Evolutionary conservation across 305 asterid genomes (phyloP).

Genomic region (Fraxinus floribunda): DNA sequence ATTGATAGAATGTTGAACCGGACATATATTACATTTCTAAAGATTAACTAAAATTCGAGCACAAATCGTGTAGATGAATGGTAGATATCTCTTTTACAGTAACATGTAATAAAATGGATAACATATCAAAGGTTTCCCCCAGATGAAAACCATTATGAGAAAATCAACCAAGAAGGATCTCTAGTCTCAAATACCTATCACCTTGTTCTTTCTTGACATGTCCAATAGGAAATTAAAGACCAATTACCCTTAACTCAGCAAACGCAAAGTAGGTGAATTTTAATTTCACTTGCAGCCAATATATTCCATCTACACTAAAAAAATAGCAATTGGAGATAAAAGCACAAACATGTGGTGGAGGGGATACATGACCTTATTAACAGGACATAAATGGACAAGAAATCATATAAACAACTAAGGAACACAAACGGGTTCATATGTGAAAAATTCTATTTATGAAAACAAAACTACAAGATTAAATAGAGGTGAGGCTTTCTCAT

Average conservation of each 20-base stretch:
- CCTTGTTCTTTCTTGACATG: background rate
- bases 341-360: background rate
- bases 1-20: background rate
- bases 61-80: background rate
- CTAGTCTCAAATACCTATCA: background rate
- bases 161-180: background rate
- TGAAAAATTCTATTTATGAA: background rate
- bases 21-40: background rate
- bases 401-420: background rate
- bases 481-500: background rate
- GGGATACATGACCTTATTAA: background rate
- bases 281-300: slow-evolving; percentile 2
- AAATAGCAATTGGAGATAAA: background rate
- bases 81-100: background rate
- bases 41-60: slow-evolving; percentile 7
- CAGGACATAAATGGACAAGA: background rate
- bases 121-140: background rate
- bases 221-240: background rate
- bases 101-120: no score
- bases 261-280: background rate
- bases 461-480: background rate
- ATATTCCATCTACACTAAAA: background rate
- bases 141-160: background rate
- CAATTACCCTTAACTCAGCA: background rate
- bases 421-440: background rate